Conservation (phyloP, 768 basidiomycete genomes). For the Trametopsis cervina region DNA sequence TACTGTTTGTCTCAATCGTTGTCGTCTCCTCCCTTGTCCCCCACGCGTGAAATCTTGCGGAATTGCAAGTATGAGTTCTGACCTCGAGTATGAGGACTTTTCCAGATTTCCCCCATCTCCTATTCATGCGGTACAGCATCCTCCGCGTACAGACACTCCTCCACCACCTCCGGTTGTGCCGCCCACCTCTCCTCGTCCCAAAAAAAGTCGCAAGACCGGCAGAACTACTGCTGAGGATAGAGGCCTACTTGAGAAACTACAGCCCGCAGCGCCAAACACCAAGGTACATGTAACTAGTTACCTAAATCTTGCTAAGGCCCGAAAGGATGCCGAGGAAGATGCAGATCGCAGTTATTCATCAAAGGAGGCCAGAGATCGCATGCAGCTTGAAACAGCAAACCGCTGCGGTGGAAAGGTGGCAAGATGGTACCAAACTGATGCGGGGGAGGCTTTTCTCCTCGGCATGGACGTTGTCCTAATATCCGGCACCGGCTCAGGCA, state of each 20-base stretch:
- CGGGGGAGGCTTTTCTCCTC: background rate
- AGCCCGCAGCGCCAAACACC: background rate
- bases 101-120: too few relatives aligned
- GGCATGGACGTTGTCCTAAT: background rate
- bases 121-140: too few relatives aligned
- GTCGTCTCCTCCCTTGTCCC: too few relatives aligned
- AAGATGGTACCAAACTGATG: background rate
- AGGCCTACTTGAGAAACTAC: background rate
- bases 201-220: too few relatives aligned
- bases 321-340: background rate
- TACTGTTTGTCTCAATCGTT: too few relatives aligned
- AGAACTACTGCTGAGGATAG: too few relatives aligned
- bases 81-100: too few relatives aligned
- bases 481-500: conserved; percentile 15
- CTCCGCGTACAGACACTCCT: too few relatives aligned
- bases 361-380: background rate
- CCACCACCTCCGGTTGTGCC: too few relatives aligned
- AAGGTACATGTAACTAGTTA: background rate
- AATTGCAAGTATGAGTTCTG: too few relatives aligned
- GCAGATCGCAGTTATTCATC: background rate
- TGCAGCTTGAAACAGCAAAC: background rate
- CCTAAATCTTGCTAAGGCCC: background rate
- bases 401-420: background rate
- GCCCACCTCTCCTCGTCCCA: too few relatives aligned
- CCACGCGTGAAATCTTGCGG: too few relatives aligned